phyloP scores from a whole-genome alignment of 139 green algal genomes.

The Asterochloris sp. region DNA sequence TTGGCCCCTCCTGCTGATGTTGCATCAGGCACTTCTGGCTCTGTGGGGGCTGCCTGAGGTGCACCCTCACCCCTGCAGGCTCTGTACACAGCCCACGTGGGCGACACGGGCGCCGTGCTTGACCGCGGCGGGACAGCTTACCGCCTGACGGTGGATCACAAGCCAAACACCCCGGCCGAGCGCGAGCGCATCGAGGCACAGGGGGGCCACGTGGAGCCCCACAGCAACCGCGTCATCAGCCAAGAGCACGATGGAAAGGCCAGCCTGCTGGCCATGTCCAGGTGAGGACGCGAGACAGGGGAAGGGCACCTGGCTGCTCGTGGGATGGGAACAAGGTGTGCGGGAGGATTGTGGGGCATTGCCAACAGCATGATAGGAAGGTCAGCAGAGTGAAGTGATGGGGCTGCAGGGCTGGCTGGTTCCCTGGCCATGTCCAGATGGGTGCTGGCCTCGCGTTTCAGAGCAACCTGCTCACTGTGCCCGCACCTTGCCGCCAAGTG shows the following conservation, averaged over 20 bases:
- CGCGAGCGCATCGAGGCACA: conserved; percentile 48
- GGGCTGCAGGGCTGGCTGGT: too few species aligned
- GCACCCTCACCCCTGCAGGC: neutral
- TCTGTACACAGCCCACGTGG: conserved; percentile 63
- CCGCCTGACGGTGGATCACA: conserved; percentile 66
- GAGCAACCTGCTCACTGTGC: too few species aligned
- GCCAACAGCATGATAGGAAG: too few species aligned
- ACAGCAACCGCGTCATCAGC: conserved; percentile 14
- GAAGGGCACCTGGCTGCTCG: too few species aligned
- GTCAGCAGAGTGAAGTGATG: too few species aligned
- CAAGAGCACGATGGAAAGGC: conserved; percentile 9
- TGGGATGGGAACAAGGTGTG: too few species aligned
- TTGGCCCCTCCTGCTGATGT: neutral
- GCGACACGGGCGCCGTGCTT: conserved; percentile 64
- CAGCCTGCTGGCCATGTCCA: conserved; percentile 20
- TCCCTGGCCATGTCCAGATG: too few species aligned
- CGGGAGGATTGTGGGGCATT: too few species aligned
- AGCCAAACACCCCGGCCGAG: conserved; percentile 60
- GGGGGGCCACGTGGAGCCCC: conserved; percentile 7
- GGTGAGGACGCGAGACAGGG: neutral
- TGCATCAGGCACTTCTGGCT: neutral
- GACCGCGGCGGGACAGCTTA: conserved; percentile 36
- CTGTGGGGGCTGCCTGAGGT: neutral
- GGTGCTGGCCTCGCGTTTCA: too few species aligned
- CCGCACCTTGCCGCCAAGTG: too few species aligned